Percentiles rank a stretch among this genome's conserved stretches.
Conservation (phyloP, 1,284 basidiomycete species). For the Grifola frondosa region DNA sequence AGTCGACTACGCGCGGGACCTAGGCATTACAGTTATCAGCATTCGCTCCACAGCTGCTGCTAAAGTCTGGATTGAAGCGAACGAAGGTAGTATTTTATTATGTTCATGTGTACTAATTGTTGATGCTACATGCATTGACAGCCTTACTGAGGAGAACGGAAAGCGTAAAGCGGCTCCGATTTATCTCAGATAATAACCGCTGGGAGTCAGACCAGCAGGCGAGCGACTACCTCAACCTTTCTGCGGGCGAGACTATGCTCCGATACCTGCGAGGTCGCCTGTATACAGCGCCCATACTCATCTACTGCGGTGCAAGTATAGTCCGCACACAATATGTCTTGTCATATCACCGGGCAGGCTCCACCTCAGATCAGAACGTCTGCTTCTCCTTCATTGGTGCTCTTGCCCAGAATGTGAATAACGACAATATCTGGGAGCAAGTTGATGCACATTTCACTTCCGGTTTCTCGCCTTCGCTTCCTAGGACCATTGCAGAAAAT, state of each 20-base stretch:
- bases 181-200: conserved; percentile 16
- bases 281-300: conserved; percentile 12
- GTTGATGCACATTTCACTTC: not conserved
- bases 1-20: conserved; percentile 3
- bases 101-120: too few relatives aligned
- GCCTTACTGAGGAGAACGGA: conserved; percentile 3
- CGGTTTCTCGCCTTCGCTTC: too few relatives aligned
- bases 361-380: conserved; percentile 1
- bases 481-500: too few relatives aligned
- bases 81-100: conserved; percentile 7
- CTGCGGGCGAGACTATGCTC: conserved; percentile 16
- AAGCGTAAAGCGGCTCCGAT: conserved; percentile 6
- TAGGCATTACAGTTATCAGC: conserved; percentile 5
- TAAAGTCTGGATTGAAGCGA: conserved; percentile 14
- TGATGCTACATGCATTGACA: too few relatives aligned
- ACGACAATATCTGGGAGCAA: not conserved
- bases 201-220: conserved; percentile 1
- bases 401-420: not conserved
- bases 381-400: not conserved
- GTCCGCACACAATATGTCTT: conserved; percentile 10
- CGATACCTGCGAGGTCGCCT: conserved; percentile 17
- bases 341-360: conserved; percentile 7
- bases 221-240: conserved; percentile 8
- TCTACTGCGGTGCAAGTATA: conserved; percentile 11
- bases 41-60: conserved; percentile 13